phyloP scores from a whole-genome alignment of 129 eudicot genomes.

The Escallonia herrerae region DNA sequence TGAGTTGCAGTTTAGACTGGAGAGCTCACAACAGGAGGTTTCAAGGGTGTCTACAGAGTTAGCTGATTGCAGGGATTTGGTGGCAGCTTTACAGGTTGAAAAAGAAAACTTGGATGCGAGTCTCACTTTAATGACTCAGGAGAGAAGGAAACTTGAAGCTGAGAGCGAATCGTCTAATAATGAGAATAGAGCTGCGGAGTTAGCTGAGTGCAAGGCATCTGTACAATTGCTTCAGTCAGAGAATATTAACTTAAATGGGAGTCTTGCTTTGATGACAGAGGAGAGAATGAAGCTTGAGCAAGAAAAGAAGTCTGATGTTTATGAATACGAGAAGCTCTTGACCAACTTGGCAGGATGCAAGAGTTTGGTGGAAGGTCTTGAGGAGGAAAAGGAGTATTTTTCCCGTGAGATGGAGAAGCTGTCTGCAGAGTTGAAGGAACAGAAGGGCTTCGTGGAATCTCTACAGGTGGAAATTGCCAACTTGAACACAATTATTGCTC shows the following conservation, averaged over 20 bases:
- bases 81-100: slow-evolving; percentile 50
- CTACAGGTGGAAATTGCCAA: slow-evolving; percentile 40
- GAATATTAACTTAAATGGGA: slow-evolving; percentile 24
- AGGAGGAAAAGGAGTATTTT: slow-evolving; percentile 33
- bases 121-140: slow-evolving; percentile 37
- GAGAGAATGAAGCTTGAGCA: slow-evolving; percentile 42
- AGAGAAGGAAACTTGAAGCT: slow-evolving; percentile 36
- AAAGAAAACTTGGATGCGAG: slow-evolving; percentile 41
- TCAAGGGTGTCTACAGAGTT: slow-evolving; percentile 44
- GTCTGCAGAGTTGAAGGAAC: slow-evolving; percentile 34
- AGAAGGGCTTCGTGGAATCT: slow-evolving; percentile 38
- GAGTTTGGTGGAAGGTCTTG: slow-evolving; percentile 33
- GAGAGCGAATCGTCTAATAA: slow-evolving; percentile 47
- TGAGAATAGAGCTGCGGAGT: slow-evolving; percentile 35
- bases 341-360: slow-evolving; percentile 41
- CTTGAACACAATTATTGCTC: slow-evolving; percentile 28
- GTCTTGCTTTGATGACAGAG: slow-evolving; percentile 27
- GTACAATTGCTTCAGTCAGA: slow-evolving; percentile 38
- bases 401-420: slow-evolving; percentile 34
- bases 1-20: slow-evolving; percentile 47
- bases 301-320: slow-evolving; percentile 29
- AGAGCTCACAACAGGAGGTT: slow-evolving; percentile 40
- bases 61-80: slow-evolving; percentile 43
- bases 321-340: slow-evolving; percentile 30
- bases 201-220: slow-evolving; percentile 38